Conservation (phyloP, 495 filamentous ascomycete species). For the Penicillium mononematosum region DNA sequence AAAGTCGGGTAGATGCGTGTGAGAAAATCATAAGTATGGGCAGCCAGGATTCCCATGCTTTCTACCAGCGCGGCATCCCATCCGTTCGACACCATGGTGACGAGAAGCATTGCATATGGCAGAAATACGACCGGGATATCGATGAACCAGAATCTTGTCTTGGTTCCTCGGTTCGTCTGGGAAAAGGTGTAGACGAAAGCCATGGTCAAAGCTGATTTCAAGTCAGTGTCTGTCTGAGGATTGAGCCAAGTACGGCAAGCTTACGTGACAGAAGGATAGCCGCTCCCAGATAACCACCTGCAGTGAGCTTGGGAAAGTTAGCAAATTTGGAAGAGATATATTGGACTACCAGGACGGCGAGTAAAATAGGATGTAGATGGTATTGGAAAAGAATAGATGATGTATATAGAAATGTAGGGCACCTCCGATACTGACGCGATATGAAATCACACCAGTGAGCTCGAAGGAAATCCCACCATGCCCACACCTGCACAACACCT, state of each 20-base stretch:
- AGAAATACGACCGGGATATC: constrained; percentile 71
- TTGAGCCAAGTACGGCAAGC: constrained; percentile 14
- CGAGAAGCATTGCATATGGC: constrained; percentile 71
- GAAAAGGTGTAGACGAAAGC: constrained; percentile 77
- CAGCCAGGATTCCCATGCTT: constrained; percentile 70
- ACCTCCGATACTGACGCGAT: constrained; percentile 73
- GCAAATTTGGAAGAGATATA: constrained; percentile 13
- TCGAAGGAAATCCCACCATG: constrained; percentile 88
- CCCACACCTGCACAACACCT: constrained; percentile 72
- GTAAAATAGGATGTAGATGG: constrained; percentile 21
- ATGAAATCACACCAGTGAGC: constrained; percentile 68
- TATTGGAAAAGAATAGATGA: constrained; percentile 25
- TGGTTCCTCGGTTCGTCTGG: constrained; percentile 75
- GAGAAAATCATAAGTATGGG: constrained; percentile 83
- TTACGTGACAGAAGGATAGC: constrained; percentile 57
- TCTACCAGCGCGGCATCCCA: constrained; percentile 52
- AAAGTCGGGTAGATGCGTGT: constrained; percentile 79
- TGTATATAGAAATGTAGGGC: constrained; percentile 72
- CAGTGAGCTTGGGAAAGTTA: constrained; percentile 44
- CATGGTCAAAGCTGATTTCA: constrained; percentile 61
- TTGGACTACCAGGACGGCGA: constrained; percentile 24
- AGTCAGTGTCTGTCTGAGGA: constrained; percentile 28
- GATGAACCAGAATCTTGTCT: constrained; percentile 70
- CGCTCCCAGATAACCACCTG: constrained; percentile 50
- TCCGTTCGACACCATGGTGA: constrained; percentile 60